phyloP scores from a whole-genome alignment of 2,329 filamentous ascomycete genomes.

The Botrytis elliptica region DNA sequence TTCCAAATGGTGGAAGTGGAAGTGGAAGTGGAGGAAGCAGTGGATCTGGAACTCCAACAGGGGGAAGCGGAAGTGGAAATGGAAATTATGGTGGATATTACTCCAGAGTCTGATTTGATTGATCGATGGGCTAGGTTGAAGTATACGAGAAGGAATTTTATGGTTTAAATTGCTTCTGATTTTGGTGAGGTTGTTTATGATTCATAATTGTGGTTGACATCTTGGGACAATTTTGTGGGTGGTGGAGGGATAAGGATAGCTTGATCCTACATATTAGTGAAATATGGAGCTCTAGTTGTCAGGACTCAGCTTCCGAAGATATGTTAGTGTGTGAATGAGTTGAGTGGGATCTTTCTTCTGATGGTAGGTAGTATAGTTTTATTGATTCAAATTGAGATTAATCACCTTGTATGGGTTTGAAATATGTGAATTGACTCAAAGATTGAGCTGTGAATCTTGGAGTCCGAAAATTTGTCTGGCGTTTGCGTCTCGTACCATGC shows the following conservation, averaged over 20 bases:
- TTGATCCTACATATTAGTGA: not conserved
- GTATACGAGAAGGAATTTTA: not conserved
- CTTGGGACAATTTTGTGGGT: not conserved
- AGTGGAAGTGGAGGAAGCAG: not conserved
- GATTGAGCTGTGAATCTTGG: not conserved
- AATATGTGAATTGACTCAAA: not conserved
- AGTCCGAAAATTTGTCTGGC: not conserved
- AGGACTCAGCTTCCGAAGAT: not conserved
- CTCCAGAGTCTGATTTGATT: not conserved
- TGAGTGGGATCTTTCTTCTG: not conserved
- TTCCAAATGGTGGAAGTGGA: not conserved
- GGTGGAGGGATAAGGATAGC: not conserved
- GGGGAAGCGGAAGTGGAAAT: not conserved
- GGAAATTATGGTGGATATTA: conserved; percentile 10
- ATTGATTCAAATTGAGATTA: not conserved
- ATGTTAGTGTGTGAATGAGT: not conserved
- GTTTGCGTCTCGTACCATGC: not conserved
- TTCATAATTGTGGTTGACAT: not conserved
- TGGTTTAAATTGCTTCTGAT: not conserved
- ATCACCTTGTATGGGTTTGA: not conserved
- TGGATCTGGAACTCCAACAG: not conserved
- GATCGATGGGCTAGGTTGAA: not conserved
- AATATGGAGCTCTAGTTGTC: not conserved
- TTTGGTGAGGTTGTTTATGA: not conserved
- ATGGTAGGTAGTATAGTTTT: not conserved